These are phyloP conservation scores for Wickerhamomyces subpelliculosus DNA, from an alignment of 805 yeast genomes.

Conservation along the genomic window DNA sequence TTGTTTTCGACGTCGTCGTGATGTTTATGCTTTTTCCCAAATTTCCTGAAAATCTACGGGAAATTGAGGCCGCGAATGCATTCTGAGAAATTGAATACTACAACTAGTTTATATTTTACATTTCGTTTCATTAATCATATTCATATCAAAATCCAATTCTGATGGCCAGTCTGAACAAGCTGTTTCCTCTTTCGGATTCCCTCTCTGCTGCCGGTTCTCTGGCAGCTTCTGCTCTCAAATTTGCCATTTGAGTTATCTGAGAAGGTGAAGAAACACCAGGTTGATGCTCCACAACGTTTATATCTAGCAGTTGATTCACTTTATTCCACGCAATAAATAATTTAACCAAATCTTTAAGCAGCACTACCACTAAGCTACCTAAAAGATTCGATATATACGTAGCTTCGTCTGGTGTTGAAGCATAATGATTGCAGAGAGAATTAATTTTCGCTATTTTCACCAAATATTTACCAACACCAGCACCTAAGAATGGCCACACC, in stretches of 20 bases:
- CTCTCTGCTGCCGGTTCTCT: background rate
- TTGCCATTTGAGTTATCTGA: too few relatives aligned
- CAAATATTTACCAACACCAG: conserved; percentile 17
- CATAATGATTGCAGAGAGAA: conserved; percentile 12
- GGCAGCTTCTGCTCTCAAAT: background rate
- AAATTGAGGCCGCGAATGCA: too few relatives aligned
- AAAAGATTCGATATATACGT: conserved; percentile 26
- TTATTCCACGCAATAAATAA: conserved; percentile 26
- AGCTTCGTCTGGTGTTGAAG: conserved; percentile 31
- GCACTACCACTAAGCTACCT: conserved; percentile 25
- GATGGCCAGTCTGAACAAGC: too few relatives aligned
- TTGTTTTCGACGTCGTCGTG: background rate
- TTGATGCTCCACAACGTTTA: conserved; percentile 10
- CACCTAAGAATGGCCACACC: conserved; percentile 28
- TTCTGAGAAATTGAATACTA: too few relatives aligned
- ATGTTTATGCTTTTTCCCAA: background rate
- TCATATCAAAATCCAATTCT: too few relatives aligned
- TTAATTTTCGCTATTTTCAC: conserved; percentile 17
- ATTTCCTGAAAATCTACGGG: too few relatives aligned
- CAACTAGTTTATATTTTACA: too few relatives aligned
- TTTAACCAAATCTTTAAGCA: conserved; percentile 26
- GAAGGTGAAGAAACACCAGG: background rate
- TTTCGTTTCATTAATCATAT: too few relatives aligned
- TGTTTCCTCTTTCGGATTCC: too few relatives aligned
- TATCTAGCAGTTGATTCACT: conserved; percentile 21